phyloP scores from a whole-genome alignment of 2,329 filamentous ascomycete species.

The Colletotrichum sp. region DNA sequence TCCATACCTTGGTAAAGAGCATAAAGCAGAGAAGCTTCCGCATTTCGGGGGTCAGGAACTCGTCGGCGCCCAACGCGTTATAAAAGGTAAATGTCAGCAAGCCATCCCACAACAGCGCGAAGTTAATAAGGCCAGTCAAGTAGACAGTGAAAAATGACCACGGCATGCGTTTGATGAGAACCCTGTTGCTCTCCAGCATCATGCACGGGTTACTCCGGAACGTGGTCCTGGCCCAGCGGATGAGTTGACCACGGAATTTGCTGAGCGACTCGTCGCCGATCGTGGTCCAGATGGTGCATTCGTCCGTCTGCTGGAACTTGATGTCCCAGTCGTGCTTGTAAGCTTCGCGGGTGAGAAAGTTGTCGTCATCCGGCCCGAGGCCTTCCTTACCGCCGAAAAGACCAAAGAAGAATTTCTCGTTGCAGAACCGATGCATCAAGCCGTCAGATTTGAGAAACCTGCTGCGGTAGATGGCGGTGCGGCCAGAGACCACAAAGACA shows the following conservation, averaged over 20 bases:
- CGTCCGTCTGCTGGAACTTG: constrained; percentile 56
- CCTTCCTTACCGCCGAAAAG: constrained; percentile 40
- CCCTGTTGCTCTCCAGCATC: constrained; percentile 33
- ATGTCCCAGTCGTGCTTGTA: constrained; percentile 57
- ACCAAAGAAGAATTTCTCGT: constrained; percentile 56
- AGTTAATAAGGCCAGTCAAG: constrained; percentile 57
- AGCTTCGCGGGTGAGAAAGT: constrained; percentile 62
- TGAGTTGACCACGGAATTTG: constrained; percentile 57
- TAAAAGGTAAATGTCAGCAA: constrained; percentile 38
- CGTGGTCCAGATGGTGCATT: constrained; percentile 55
- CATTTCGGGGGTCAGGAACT: background rate
- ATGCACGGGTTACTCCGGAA: constrained; percentile 60
- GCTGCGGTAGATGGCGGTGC: constrained; percentile 58
- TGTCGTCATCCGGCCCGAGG: constrained; percentile 64
- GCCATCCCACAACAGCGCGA: constrained; percentile 58
- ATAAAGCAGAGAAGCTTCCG: constrained; percentile 47
- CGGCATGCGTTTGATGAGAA: constrained; percentile 36
- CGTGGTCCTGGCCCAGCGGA: constrained; percentile 64
- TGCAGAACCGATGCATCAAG: constrained; percentile 49
- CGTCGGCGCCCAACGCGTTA: background rate
- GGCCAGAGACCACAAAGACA: constrained; percentile 62
- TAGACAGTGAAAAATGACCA: constrained; percentile 65
- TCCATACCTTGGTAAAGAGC: constrained; percentile 60
- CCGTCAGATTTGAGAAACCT: constrained; percentile 47
- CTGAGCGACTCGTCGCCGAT: constrained; percentile 47